Evolutionary conservation across 192 early-diverging fungal genomes (phyloP), one percentile per base, ranked within the genome.

Genomic region (Coemansia sp.): DNA sequence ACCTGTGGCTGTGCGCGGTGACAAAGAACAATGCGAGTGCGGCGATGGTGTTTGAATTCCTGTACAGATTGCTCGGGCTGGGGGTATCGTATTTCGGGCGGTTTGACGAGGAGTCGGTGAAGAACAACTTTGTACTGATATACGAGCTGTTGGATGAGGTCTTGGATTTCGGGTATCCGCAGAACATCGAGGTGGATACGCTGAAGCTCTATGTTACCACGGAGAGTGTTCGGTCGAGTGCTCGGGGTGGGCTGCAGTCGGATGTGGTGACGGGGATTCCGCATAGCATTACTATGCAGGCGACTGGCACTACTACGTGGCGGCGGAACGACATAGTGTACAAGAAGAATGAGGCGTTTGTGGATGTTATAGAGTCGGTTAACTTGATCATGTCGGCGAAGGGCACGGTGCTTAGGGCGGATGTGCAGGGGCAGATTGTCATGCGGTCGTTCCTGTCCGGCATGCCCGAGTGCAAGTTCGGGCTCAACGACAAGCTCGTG

Each of bases 311-410:
- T 1, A 95, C 93, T 35, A 88, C 91, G 16, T 99, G 95, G 95
- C 84, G 97, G 56, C 74, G 94, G 53, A 89, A 91, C 31, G 97
- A 96, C 68, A 95, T 99, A 65, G 90, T 87, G 70, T 96, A 99
- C 81, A 86, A 94, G 64, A 98, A 98, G 81, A 99, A 99, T 75
- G 97, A 99, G 73, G 95, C 93, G 1, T 99, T 99, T 75, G 85
- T 99, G 20, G 97, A 99, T 84, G 95, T 99, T n/a, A 93, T 99
- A 52, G 97, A 99, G 76, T 91, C 90, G 37, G 94, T 99, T 41
- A 99, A 99, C 68, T 65, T 98, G 42, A 81, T 99, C 52, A 84
- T 98, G 75, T 92, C 89, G 57, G 85, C 86, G n/a, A 91, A 91
- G 77, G 89, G 92, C 59, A 97, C 92, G 65, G 88, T 93, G 4